A percentile compares a stretch with the other conserved stretches of the same genome.
Evolutionary conservation across 2,329 filamentous ascomycete genomes (phyloP).

Genomic region (Scedosporium boydii): DNA sequence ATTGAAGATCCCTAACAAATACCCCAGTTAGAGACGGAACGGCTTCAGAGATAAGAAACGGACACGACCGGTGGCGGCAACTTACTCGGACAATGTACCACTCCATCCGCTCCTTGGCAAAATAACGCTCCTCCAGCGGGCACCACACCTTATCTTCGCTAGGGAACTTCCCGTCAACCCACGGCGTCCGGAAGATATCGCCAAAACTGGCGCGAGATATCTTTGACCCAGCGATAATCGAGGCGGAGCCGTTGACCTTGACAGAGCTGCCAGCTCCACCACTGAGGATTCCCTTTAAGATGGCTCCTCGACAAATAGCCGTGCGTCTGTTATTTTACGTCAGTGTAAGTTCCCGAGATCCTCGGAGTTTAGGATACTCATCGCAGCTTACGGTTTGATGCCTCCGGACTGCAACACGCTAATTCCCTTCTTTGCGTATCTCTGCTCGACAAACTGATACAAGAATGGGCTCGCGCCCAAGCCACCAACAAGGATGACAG

Average conservation of each 20-base stretch:
- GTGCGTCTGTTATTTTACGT: not conserved
- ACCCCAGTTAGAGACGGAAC: not conserved
- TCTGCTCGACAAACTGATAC: slow-evolving; percentile 1
- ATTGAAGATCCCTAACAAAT: not conserved
- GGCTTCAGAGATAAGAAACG: not conserved
- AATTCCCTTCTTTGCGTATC: slow-evolving; percentile 7
- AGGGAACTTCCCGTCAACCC: not conserved
- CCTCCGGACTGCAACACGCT: slow-evolving; percentile 21
- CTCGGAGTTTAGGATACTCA: not conserved
- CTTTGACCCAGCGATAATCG: not conserved
- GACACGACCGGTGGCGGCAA: not conserved
- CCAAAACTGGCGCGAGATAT: not conserved
- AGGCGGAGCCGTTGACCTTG: not conserved
- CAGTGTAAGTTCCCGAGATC: not conserved
- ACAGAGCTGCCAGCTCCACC: not conserved
- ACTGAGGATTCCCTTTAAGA: not conserved
- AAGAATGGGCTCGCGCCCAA: slow-evolving; percentile 25
- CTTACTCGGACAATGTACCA: not conserved
- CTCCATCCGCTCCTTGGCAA: not conserved
- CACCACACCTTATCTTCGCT: not conserved
- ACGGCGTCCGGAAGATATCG: not conserved
- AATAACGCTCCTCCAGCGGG: not conserved
- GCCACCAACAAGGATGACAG: slow-evolving; percentile 27
- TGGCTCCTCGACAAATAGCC: not conserved
- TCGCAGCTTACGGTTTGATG: slow-evolving; percentile 21